Evolutionary conservation across 768 basidiomycete species (phyloP), one percentile per base, ranked within the genome.

Genomic region (Trametes gibbosa): DNA sequence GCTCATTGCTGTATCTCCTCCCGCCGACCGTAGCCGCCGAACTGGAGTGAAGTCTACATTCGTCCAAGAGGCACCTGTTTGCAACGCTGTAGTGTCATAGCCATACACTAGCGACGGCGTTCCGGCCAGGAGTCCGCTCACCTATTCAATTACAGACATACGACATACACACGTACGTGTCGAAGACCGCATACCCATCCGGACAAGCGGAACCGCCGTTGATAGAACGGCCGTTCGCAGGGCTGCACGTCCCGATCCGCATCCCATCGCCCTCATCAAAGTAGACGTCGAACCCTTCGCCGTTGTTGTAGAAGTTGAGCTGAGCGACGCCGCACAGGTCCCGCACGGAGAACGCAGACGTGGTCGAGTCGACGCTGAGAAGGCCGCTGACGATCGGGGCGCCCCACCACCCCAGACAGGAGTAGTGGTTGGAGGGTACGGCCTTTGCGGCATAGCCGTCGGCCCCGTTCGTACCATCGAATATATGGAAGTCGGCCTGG

Each of bases 231-330:
- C 32, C 47, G 29, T 32, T 16, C 29, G 23, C 47, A n/a, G 47
- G 29, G 47, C 47, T 25, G 29, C 47, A 49, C 47, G 27, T 19
- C 47, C 47, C 47, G 19, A 49, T 19, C 47, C 19, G 32, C 29
- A 7, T 17, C 29, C 47, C 47, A 27, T 49, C n/a, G 2, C 47
- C 47, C 27, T 19, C 25, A 29, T 49, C 25, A 10, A 49, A 14
- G 8, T 32, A 49, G 3, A 49, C 47, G 47, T 49, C 47, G 19
- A 49, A 49, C 32, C 47, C 47, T 17, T 32, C 25, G 12, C 47
- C 47, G 47, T 49, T 49, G 29, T 49, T 49, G 47, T 49, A 49
- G 47, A 49, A 49, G 47, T 49, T 49, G 27, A 49, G 47, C 47
- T 49, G 47, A 14, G 47, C 5, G 17, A 49, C 47, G 29, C 47